A percentile compares a stretch with the other conserved stretches of the same genome.
Conservation (phyloP, 495 filamentous ascomycete species). For the Jackrogersella multiformis region DNA sequence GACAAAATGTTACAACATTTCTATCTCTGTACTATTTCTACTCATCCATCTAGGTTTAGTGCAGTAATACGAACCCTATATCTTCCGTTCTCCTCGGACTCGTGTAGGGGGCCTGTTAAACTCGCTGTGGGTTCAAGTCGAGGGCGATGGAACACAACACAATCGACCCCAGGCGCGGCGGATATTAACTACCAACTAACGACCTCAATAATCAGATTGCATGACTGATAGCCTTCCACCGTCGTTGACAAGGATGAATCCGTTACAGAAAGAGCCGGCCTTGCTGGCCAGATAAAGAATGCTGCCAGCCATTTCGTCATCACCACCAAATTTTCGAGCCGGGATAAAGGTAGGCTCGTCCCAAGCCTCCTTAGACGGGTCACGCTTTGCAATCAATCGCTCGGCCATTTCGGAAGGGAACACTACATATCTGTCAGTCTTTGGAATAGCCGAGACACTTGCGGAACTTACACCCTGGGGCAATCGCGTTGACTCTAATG, state of each 20-base stretch:
- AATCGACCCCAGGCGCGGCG: background rate
- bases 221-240: slow-evolving; percentile 62
- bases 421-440: slow-evolving; percentile 44
- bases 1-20: background rate
- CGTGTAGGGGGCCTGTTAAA: background rate
- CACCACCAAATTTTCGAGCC: slow-evolving; percentile 55
- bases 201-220: slow-evolving; percentile 56
- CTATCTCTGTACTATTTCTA: background rate
- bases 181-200: background rate
- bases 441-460: background rate
- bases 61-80: slow-evolving; percentile 11
- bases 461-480: slow-evolving; percentile 62
- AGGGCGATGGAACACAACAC: background rate
- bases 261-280: slow-evolving; percentile 66
- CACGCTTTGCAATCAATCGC: slow-evolving; percentile 42
- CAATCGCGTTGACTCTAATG: slow-evolving; percentile 66
- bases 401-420: slow-evolving; percentile 63
- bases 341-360: slow-evolving; percentile 52
- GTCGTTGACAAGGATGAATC: slow-evolving; percentile 63
- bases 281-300: slow-evolving; percentile 43
- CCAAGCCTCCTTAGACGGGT: slow-evolving; percentile 48
- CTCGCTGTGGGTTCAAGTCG: background rate
- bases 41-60: background rate
- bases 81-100: background rate
- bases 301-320: slow-evolving; percentile 63